Evolutionary conservation across 148 eudicot genomes (phyloP).

Genomic region (Simmondsia chinensis): DNA sequence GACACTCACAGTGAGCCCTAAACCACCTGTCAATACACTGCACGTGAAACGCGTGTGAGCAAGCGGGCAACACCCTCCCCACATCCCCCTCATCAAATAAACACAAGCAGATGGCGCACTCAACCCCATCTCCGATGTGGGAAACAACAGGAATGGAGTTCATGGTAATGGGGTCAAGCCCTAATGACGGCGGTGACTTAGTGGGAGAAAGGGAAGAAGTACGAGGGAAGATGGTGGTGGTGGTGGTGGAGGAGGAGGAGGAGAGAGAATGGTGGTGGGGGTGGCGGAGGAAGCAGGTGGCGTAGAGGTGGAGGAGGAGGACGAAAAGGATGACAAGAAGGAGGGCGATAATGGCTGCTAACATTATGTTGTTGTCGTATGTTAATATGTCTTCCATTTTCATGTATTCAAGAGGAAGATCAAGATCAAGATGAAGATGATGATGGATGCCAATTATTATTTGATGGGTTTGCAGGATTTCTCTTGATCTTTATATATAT

Average conservation of each 20-base stretch:
- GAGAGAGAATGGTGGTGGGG: conserved; percentile 18
- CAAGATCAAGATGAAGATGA: not conserved
- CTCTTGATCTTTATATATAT: not conserved
- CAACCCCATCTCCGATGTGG: conserved; percentile 12
- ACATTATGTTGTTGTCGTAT: conserved; percentile 38
- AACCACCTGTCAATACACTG: conserved; percentile 79
- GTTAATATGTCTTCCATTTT: conserved; percentile 23
- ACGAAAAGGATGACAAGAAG: conserved; percentile 56
- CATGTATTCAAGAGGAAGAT: not conserved
- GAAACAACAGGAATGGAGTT: conserved; percentile 38
- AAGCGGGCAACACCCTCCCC: conserved; percentile 36
- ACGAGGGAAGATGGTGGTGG: conserved; percentile 14
- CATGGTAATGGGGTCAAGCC: conserved; percentile 31
- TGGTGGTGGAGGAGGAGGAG: conserved; percentile 6
- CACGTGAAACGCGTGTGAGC: conserved; percentile 53
- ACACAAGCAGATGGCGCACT: conserved; percentile 50
- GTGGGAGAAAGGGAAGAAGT: conserved; percentile 4
- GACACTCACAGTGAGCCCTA: conserved; percentile 44
- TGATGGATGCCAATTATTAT: not conserved
- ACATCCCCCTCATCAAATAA: conserved; percentile 34
- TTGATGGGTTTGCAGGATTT: not conserved
- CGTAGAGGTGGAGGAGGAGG: conserved; percentile 47
- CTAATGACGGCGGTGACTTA: too few relatives aligned
- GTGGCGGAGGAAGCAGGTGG: conserved; percentile 41
- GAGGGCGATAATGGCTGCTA: conserved; percentile 45